Evolutionary conservation across 2,329 filamentous ascomycete genomes (phyloP).

Genomic region (Fusarium subtropicale): DNA sequence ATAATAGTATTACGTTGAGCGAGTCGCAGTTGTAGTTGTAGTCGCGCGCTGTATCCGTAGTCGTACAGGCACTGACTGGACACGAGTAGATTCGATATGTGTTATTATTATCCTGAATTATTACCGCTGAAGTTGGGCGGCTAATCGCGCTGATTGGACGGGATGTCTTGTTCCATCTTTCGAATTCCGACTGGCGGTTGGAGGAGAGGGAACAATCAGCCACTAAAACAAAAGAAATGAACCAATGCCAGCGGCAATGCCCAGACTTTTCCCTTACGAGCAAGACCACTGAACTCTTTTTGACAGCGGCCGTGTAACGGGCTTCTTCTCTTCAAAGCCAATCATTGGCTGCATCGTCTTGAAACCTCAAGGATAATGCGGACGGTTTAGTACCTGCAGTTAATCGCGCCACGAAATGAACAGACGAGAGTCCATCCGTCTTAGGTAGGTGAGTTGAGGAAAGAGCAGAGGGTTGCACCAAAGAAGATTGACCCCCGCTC

Average conservation of each 20-base stretch:
- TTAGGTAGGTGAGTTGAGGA: neutral
- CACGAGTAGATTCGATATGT: neutral
- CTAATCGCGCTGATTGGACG: conserved; percentile 35
- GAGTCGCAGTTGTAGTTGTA: neutral
- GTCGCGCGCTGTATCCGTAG: conserved; percentile 4
- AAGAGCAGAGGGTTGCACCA: conserved; percentile 23
- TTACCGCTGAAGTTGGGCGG: conserved; percentile 35
- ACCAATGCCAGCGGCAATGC: conserved; percentile 21
- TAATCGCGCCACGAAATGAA: conserved; percentile 35
- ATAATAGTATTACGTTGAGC: neutral
- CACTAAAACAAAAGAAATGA: conserved; percentile 26
- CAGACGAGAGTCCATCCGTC: neutral
- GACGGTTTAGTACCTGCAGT: conserved; percentile 42
- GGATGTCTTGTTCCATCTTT: conserved; percentile 20
- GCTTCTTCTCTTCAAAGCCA: conserved; percentile 13
- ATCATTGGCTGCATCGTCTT: conserved; percentile 17
- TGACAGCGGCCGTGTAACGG: conserved; percentile 5
- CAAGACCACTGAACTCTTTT: conserved; percentile 13
- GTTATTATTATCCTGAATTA: conserved; percentile 20
- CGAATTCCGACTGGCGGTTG: conserved; percentile 43
- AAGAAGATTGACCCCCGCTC: conserved; percentile 28
- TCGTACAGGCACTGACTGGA: neutral
- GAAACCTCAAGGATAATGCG: conserved; percentile 18
- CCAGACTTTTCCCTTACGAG: conserved; percentile 6
- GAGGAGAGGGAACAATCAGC: conserved; percentile 32